A percentile compares a stretch with the other conserved stretches of the same genome.
phyloP scores from a whole-genome alignment of 148 eudicot species.

The Chenopodium quinoa region DNA sequence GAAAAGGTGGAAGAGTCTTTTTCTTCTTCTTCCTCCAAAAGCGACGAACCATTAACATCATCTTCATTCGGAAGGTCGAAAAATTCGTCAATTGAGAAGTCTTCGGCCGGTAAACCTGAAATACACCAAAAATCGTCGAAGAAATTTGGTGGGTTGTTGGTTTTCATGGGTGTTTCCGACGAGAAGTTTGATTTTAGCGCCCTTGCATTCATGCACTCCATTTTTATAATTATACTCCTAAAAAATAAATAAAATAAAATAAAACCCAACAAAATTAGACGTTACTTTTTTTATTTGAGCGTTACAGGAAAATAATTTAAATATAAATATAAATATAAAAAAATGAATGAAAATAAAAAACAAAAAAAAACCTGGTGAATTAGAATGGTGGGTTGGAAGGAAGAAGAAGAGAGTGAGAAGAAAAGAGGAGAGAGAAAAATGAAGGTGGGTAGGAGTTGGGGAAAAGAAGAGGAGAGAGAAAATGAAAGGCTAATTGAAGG shows the following conservation, averaged over 20 bases:
- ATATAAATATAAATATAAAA: neutral
- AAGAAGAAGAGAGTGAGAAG: neutral
- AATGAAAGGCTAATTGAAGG: too few species aligned
- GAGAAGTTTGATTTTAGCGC: conserved; percentile 73
- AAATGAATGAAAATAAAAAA: neutral
- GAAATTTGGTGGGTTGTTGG: conserved; percentile 27
- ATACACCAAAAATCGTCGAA: conserved; percentile 41
- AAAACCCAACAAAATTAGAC: too few species aligned
- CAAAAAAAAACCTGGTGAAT: too few species aligned
- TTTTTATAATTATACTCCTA: neutral
- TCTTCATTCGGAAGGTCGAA: conserved; percentile 67
- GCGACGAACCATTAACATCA: conserved; percentile 1
- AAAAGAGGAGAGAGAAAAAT: too few species aligned
- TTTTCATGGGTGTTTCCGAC: conserved; percentile 43
- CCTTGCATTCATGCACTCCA: conserved; percentile 74
- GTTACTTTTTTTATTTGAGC: neutral
- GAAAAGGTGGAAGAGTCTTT: conserved; percentile 38
- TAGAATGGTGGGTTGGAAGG: neutral
- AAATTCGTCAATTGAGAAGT: conserved; percentile 75
- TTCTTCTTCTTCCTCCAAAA: conserved; percentile 30
- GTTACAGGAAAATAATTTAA: neutral
- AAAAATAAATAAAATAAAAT: too few species aligned
- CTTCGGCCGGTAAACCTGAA: conserved; percentile 35
- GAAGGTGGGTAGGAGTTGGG: too few species aligned
- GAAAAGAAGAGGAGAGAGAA: too few species aligned